phyloP scores from a whole-genome alignment of 2,329 filamentous ascomycete genomes.

The Balansia obtecta region DNA sequence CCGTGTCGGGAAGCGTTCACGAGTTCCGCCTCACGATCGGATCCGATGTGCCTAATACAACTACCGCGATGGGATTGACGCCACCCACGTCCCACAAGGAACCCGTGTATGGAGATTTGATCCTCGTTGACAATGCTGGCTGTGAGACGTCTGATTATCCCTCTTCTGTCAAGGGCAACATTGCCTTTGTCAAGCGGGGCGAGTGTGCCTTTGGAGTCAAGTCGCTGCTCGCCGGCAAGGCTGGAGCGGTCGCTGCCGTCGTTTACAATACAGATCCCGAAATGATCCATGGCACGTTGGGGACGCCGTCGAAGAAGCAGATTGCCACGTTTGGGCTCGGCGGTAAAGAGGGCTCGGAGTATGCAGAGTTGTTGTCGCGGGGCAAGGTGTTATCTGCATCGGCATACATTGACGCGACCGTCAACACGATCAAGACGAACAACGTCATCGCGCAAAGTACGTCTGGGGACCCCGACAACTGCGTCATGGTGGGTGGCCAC shows the following conservation, averaged over 20 bases:
- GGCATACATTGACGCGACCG: conserved; percentile 46
- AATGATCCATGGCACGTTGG: conserved; percentile 54
- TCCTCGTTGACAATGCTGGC: conserved; percentile 50
- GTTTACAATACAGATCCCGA: conserved; percentile 63
- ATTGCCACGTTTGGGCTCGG: conserved; percentile 58
- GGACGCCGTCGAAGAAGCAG: conserved; percentile 43
- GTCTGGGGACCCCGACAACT: conserved; percentile 47
- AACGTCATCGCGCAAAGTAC: conserved; percentile 53
- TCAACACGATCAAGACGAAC: conserved; percentile 39
- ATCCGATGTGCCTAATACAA: conserved; percentile 34
- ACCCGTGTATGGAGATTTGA: conserved; percentile 45
- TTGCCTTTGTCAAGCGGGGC: conserved; percentile 61
- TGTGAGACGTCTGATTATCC: conserved; percentile 55
- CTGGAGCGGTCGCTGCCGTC: conserved; percentile 58
- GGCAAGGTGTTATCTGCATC: conserved; percentile 39
- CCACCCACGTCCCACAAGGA: conserved; percentile 50
- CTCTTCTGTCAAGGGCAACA: conserved; percentile 41
- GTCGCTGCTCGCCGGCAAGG: conserved; percentile 52
- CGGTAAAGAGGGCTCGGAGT: conserved; percentile 42
- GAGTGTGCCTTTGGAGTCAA: conserved; percentile 61
- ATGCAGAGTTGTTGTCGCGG: conserved; percentile 39
- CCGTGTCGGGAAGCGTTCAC: conserved; percentile 46
- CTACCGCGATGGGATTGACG: conserved; percentile 50
- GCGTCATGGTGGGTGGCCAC: conserved; percentile 53
- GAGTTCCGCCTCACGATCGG: conserved; percentile 47